A percentile compares a stretch with the other conserved stretches of the same genome.
Evolutionary conservation across 83 land plant species (phyloP).

Genomic region (Thuja plicata): DNA sequence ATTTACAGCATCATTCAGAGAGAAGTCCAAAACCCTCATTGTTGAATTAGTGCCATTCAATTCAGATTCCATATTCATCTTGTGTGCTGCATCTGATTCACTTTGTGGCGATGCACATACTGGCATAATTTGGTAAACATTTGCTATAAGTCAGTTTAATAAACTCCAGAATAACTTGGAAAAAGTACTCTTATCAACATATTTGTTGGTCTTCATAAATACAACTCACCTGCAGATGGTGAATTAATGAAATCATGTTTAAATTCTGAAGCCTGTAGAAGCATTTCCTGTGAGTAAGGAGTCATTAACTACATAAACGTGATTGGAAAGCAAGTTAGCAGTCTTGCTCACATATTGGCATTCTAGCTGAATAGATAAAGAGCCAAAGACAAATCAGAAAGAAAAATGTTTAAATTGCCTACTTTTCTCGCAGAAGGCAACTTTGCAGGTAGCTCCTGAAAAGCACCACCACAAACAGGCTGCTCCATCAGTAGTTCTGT

Average conservation of each 20-base stretch:
- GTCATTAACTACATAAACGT: neutral
- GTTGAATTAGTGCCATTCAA: neutral
- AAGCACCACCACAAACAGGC: neutral
- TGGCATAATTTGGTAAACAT: neutral
- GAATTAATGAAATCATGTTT: neutral
- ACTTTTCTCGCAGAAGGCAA: conserved; percentile 6
- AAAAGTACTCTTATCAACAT: neutral
- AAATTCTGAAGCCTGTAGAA: neutral
- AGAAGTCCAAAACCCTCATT: no score
- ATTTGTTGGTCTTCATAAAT: neutral
- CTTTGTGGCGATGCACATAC: neutral
- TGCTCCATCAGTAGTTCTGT: neutral
- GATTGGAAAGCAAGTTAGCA: neutral
- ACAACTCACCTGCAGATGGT: neutral
- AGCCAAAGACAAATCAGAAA: neutral
- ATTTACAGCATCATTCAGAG: neutral
- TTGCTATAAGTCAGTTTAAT: neutral
- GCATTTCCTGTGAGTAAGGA: conserved; percentile 6
- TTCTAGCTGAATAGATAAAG: neutral
- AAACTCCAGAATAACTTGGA: neutral
- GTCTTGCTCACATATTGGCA: neutral
- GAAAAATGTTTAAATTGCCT: neutral
- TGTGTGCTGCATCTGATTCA: neutral
- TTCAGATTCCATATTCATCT: neutral
- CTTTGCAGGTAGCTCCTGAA: conserved; percentile 4